These are phyloP conservation scores for Penicillium sp. DNA, from an alignment of 2,329 filamentous ascomycete species.

Conservation along the genomic window DNA sequence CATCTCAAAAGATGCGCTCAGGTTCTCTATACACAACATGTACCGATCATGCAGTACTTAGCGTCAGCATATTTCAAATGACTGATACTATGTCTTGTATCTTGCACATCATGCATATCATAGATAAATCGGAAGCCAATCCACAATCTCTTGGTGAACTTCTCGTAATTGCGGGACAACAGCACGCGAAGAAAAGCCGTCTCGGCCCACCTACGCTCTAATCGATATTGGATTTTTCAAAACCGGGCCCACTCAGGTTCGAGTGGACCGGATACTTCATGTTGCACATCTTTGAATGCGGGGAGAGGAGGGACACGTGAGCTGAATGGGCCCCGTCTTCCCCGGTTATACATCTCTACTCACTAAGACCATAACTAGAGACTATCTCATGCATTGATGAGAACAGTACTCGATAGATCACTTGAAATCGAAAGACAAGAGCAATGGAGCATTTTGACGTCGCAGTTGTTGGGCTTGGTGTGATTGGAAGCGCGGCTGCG, in stretches of 20 bases:
- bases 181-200: not conserved
- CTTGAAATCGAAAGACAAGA: not conserved
- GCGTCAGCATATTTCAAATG: not conserved
- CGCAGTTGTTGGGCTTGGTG: conserved; percentile 30
- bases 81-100: not conserved
- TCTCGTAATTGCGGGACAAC: not conserved
- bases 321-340: not conserved
- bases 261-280: not conserved
- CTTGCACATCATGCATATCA: not conserved
- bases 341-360: not conserved
- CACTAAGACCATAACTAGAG: not conserved
- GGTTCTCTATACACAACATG: too few relatives aligned
- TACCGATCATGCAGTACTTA: too few relatives aligned
- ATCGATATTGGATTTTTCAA: not conserved
- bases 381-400: not conserved
- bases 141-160: not conserved
- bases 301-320: not conserved
- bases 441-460: conserved; percentile 27
- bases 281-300: not conserved
- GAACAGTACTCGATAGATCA: not conserved
- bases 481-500: conserved; percentile 29
- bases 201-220: not conserved
- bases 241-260: not conserved
- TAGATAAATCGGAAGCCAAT: not conserved
- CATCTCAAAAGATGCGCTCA: too few relatives aligned